Base-by-base conservation (phyloP, 345 rosid genomes). In the Moricandia moricandioides region DNA sequence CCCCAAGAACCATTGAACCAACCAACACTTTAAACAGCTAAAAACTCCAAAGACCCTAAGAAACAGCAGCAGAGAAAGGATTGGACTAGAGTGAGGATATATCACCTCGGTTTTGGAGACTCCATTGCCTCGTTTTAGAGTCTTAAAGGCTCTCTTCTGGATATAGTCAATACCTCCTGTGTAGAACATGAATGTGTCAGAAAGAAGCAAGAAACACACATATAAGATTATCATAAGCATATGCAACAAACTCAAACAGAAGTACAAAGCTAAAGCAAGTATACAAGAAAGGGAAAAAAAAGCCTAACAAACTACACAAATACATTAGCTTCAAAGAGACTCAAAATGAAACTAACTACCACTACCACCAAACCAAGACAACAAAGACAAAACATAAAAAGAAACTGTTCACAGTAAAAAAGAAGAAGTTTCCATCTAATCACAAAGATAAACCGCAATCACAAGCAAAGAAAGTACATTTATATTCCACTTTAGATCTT, bases 61-160 rank as follows among this genome's bases (percentile, higher is more conserved):
- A 62, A 18, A 63, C 52, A 45, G 39, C 31, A 60, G 4, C 1
- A 49, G 31, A 69, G 62, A 14, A 73, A 62, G 43, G 3, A 54
- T 31, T 56, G 18, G 35, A 63, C 27, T 29, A 33, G 47, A 62
- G 33, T 69, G 14, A 45, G 29, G 54, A 64, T 78, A 27, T 26
- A 82, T 79, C 78, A 91, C 98, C 89, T 87, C 65, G 88, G 83
- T 86, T 91, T 91, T 60, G 96, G 89, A 21, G 96, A 86, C 93
- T 93, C 97, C 98, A 91, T 91, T 58, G 52, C 78, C 67, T 81
- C 6, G 43, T 43, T 29, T 64, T 79, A 69, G 56, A 65, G 65
- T 71, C 72, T 29, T 62, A 77, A 71, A 70, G 37, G 3, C 68
- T 71, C 51, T 12, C 58, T 47, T 14, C n/a, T 47, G 52, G 52